Base-by-base conservation (phyloP, 116 monocot species). In the Iris pallida region DNA sequence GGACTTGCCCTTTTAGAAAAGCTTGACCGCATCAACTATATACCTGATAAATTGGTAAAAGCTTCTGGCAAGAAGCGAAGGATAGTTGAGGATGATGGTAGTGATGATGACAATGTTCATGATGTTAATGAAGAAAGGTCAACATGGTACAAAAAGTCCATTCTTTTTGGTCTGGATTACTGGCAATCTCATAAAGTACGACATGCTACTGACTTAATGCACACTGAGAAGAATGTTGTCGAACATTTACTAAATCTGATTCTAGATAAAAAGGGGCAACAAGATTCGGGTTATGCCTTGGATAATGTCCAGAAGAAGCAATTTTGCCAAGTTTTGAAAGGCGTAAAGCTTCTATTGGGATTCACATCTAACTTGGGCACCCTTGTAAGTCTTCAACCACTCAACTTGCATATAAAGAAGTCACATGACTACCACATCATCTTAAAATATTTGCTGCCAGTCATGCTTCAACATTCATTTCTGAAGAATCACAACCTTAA, bases 391-490 rank as follows among this genome's bases (percentile, higher is more conserved):
- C 4, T 55, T 55, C 7, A 55, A 55, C 54, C 54, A 55, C 54
- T 16, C 8, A 7, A 0, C 15, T 55, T 55, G 54, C 8, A 55
- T 10, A 55, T 7, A 5, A 55, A 55, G 16, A 5, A 19, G 16
- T 19, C 59, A 15, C 30, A 59, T 59, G 59, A 17, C 8, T 59
- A 18, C 16, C 59, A 59, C 9, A n/a, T 16, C 30, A 17, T 59
- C 4, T 14, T 59, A 16, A 8, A 59, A 59, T 59, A 59, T 30
- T 59, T 59, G 8, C 15, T 59, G 8, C 59, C 59, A 14, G 30
- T 59, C 16, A 59, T 59, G 59, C 20, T 59, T 59, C 59, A 59
- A 59, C 15, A 59, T 59, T 9, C 15, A 15, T 17, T 14, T 59
- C 59, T 16, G 2, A 59, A 59, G 59, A 8, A 16, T 4, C 14